Base-by-base conservation (phyloP, 2,329 filamentous ascomycete species). In the Xylariaceae sp. region DNA sequence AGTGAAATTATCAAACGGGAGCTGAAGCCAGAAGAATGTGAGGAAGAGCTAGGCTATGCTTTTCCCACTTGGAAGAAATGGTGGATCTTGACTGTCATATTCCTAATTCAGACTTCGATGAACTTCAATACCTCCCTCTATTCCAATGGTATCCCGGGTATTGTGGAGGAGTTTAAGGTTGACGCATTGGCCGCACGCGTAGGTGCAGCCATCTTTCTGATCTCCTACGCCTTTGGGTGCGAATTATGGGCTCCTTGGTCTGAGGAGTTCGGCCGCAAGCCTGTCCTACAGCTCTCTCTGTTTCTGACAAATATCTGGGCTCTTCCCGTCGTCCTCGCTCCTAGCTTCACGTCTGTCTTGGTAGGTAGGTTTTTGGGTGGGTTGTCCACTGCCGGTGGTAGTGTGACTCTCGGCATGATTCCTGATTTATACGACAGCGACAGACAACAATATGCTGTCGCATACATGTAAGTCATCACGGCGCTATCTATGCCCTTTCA, bases 181-280 rank as follows among this genome's bases (percentile, higher is more conserved):
- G 86, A 83, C 57, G 73, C 74, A 26, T 86, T 89, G 68, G 83
- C 80, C 3, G 88, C 85, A 4, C 81, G 88, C 51, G 80, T 82
- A 53, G 89, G 89, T 67, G 87, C 88, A 55, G 86, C 88, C 72
- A 81, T 91, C 58, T 94, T 92, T 72, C 72, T 95, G 37, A 79
- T 94, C 47, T 70, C 85, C 2, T 94, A 95, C 68, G 89, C 88
- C 36, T 92, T 94, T 67, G 89, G 89, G 34, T 94, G 89, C 68
- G 89, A 94, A 71, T 77, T 94, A 0, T 94, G 89, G 89, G 89
- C 89, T 0, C 89, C 89, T 0, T 94, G 89, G 87, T 88, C 83
- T 43, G 89, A 95, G 68, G 89, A 94, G 65, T 76, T 92, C 47
- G 89, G 89, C 18, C 82, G 89, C 47, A 87, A 84, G 74, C 85